Percentiles rank a stretch among this genome's conserved stretches.
Evolutionary conservation across 2,329 filamentous ascomycete genomes (phyloP).

Genomic region (Penicillium sp.): DNA sequence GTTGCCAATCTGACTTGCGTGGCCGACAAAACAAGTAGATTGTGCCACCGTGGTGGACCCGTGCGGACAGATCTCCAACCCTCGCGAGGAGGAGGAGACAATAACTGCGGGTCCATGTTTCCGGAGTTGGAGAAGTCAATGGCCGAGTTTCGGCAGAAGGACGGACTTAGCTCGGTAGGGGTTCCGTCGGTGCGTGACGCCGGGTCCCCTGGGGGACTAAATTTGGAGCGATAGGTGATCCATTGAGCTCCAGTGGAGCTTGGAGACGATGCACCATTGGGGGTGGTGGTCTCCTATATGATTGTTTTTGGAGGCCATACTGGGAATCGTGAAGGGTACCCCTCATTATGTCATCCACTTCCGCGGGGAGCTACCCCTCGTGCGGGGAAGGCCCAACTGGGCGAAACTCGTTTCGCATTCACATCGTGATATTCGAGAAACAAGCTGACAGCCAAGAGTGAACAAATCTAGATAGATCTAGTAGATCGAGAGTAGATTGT

Average conservation of each 20-base stretch:
- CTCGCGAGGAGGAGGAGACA: constrained; percentile 15
- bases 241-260: background rate
- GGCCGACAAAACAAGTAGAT: background rate
- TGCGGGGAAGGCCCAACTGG: constrained; percentile 11
- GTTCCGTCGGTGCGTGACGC: background rate
- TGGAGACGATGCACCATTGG: background rate
- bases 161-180: constrained; percentile 11
- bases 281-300: background rate
- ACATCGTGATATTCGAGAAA: no score
- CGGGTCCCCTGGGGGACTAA: background rate
- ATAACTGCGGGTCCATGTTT: constrained; percentile 12
- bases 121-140: constrained; percentile 18
- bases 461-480: no score
- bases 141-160: constrained; percentile 22
- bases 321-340: constrained; percentile 10
- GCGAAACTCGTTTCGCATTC: background rate
- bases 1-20: background rate
- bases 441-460: no score
- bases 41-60: constrained; percentile 8
- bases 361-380: constrained; percentile 15
- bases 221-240: background rate
- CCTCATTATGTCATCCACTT: constrained; percentile 26
- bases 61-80: constrained; percentile 19
- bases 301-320: background rate
- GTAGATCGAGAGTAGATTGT: no score